Conservation (phyloP, 2,329 filamentous ascomycete genomes). For the Cyphellophora europaea region DNA sequence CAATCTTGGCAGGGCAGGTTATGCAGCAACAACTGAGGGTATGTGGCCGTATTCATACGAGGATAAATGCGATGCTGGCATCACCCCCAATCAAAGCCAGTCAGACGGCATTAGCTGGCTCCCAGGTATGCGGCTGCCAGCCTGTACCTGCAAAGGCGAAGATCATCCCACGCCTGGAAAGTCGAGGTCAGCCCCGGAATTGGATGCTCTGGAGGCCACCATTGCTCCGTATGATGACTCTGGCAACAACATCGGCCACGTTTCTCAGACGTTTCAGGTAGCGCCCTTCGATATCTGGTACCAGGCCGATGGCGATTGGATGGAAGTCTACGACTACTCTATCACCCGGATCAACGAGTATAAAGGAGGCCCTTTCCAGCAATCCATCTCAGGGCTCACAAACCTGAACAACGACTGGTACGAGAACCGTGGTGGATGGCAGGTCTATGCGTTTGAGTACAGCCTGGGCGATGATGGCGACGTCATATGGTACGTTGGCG, state of each 20-base stretch:
- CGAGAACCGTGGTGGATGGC: conserved; percentile 50
- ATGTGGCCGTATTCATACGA: conserved; percentile 68
- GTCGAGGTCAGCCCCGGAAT: conserved; percentile 60
- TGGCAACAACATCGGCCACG: conserved; percentile 47
- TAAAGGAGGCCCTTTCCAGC: conserved; percentile 52
- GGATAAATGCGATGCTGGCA: conserved; percentile 59
- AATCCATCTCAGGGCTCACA: conserved; percentile 53
- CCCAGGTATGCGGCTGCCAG: conserved; percentile 61
- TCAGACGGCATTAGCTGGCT: conserved; percentile 56
- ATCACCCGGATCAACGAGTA: conserved; percentile 52
- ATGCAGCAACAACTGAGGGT: conserved; percentile 60
- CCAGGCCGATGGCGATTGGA: conserved; percentile 54
- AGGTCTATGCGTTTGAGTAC: conserved; percentile 57
- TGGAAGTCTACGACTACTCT: conserved; percentile 54
- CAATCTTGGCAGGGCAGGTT: conserved; percentile 60
- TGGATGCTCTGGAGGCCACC: conserved; percentile 63
- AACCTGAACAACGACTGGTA: conserved; percentile 60
- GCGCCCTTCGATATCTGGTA: conserved; percentile 65
- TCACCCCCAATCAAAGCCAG: conserved; percentile 63
- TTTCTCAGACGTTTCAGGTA: conserved; percentile 58
- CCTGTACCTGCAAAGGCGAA: conserved; percentile 54
- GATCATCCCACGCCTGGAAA: conserved; percentile 59
- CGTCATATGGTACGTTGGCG: conserved; percentile 60
- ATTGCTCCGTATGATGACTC: conserved; percentile 43
- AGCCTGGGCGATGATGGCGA: conserved; percentile 49